Conservation (phyloP, 208 protist species). For the Crithidia bombi region DNA sequence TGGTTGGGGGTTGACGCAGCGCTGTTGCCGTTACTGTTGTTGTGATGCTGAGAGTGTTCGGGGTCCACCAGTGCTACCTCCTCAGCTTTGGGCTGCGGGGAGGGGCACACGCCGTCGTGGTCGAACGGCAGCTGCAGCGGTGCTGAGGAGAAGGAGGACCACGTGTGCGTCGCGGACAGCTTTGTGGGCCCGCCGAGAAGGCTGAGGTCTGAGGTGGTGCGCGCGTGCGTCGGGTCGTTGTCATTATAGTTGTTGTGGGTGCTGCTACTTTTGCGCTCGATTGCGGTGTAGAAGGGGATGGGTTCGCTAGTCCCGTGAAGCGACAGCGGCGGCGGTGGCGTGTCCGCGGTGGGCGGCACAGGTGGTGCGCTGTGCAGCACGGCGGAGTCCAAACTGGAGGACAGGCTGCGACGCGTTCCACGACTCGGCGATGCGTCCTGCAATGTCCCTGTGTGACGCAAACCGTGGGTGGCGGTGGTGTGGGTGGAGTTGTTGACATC, state of each 20-base stretch:
- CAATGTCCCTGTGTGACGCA: not conserved
- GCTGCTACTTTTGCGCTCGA: not conserved
- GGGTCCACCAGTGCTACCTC: not conserved
- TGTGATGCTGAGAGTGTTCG: not conserved
- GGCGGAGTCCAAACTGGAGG: not conserved
- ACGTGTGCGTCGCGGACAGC: not conserved
- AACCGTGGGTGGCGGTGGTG: not conserved
- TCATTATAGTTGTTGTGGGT: not conserved
- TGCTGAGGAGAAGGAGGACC: not conserved
- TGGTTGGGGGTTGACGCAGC: not conserved
- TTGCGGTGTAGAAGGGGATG: not conserved
- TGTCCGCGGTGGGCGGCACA: slow-evolving; percentile 2
- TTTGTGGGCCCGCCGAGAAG: not conserved
- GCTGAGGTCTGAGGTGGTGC: not conserved
- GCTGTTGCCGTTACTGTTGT: not conserved
- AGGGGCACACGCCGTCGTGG: not conserved
- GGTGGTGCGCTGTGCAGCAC: not conserved
- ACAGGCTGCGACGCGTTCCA: not conserved
- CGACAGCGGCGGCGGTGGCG: not conserved
- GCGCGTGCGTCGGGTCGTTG: not conserved
- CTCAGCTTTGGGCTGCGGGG: slow-evolving; percentile 1
- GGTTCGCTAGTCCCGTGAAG: too few species aligned
- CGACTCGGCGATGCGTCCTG: not conserved
- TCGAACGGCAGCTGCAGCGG: not conserved
- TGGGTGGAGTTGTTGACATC: not conserved